Evolutionary conservation across 768 basidiomycete genomes (phyloP).

Genomic region (Gymnopilus dilepis): DNA sequence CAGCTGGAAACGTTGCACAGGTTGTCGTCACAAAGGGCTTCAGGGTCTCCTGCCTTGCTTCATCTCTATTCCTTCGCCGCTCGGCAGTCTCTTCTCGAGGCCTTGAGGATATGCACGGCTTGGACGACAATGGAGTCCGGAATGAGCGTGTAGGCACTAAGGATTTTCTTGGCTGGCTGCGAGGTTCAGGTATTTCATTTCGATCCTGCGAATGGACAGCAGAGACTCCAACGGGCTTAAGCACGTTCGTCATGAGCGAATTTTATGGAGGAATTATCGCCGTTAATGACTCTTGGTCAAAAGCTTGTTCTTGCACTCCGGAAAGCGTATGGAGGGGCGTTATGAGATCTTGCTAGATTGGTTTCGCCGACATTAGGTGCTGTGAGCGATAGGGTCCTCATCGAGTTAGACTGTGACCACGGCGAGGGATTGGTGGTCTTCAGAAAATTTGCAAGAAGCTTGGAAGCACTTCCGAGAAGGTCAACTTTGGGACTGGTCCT

Average conservation of each 20-base stretch:
- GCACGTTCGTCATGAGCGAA: neutral
- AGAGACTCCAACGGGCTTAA: neutral
- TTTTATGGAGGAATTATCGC: neutral
- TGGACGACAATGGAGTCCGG: neutral
- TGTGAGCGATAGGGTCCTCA: neutral
- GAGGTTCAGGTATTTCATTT: neutral
- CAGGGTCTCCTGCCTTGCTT: neutral
- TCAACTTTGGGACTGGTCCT: neutral
- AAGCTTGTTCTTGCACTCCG: neutral
- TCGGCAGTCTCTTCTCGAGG: neutral
- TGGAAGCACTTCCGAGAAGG: neutral
- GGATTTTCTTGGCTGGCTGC: neutral
- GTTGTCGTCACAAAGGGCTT: too few species aligned
- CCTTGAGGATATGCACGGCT: neutral
- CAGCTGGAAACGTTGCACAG: too few species aligned
- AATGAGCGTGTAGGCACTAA: neutral
- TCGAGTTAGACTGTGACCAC: neutral
- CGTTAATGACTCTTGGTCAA: neutral
- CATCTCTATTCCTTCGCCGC: too few species aligned
- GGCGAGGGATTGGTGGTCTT: neutral
- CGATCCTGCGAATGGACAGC: neutral
- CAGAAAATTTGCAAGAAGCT: neutral
- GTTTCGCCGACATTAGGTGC: conserved; percentile 4
- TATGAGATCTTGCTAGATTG: neutral
- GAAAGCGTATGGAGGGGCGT: too few species aligned